Percentiles rank a stretch among this genome's conserved stretches.
Evolutionary conservation across 306 rosid genomes (phyloP).

Genomic region (Glycine soja): DNA sequence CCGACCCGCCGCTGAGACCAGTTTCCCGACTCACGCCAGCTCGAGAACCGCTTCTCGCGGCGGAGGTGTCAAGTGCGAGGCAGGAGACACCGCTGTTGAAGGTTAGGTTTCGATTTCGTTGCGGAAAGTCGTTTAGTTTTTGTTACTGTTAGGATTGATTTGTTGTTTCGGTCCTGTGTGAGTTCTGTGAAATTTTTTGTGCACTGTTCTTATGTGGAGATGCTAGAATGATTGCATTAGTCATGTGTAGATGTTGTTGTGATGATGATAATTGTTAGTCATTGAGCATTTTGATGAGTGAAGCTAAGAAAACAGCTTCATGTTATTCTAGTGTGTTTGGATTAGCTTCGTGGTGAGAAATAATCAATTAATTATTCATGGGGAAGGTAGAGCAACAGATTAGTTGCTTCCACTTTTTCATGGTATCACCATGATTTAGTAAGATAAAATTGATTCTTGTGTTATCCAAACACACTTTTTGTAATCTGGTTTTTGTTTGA

Average conservation of each 20-base stretch:
- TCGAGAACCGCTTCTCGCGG: constrained; percentile 53
- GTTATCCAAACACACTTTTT: too few species aligned
- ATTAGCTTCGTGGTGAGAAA: too few species aligned
- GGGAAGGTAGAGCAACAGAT: too few species aligned
- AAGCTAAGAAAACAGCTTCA: background rate
- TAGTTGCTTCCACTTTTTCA: too few species aligned
- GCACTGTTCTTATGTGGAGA: background rate
- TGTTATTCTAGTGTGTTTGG: background rate
- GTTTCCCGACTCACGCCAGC: constrained; percentile 32
- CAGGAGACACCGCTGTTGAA: constrained; percentile 70
- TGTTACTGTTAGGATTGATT: background rate
- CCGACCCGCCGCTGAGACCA: constrained; percentile 41
- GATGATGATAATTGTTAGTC: background rate
- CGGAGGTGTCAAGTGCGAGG: constrained; percentile 68
- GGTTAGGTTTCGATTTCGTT: constrained; percentile 55
- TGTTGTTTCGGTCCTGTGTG: too few species aligned
- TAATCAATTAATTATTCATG: too few species aligned
- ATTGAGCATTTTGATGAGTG: background rate
- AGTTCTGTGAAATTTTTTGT: background rate
- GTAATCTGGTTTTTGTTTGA: background rate
- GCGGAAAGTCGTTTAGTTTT: background rate
- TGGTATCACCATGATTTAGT: too few species aligned
- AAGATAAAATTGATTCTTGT: too few species aligned
- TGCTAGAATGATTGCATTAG: background rate
- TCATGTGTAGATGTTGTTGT: too few species aligned